A percentile compares a stretch with the other conserved stretches of the same genome.
Conservation (phyloP, 257 asterid genomes). For the Fraxinus anomala region DNA sequence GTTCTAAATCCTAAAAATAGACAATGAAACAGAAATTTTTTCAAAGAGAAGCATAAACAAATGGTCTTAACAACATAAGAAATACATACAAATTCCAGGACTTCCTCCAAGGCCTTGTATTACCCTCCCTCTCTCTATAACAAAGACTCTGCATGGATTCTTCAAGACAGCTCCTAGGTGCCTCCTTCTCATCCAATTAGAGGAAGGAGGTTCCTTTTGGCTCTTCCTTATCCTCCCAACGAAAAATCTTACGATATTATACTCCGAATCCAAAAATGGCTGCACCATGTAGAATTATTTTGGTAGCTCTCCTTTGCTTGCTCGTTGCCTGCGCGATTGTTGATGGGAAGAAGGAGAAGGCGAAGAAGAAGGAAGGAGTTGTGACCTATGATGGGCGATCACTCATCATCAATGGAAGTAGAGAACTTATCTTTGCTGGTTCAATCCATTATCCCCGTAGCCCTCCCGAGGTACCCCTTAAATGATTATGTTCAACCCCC, state of each 20-base stretch:
- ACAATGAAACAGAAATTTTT: slow-evolving; percentile 4
- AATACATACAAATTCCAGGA: slow-evolving; percentile 21
- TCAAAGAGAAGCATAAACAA: slow-evolving; percentile 10
- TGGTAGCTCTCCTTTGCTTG: slow-evolving; percentile 28
- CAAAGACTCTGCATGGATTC: slow-evolving; percentile 30
- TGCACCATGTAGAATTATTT: slow-evolving; percentile 1
- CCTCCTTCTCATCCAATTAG: slow-evolving; percentile 18
- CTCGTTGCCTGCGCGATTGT: slow-evolving; percentile 23
- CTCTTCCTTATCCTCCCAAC: not conserved
- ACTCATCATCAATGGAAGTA: slow-evolving; percentile 61
- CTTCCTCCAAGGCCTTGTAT: slow-evolving; percentile 34
- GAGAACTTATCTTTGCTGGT: slow-evolving; percentile 80
- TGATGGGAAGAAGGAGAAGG: slow-evolving; percentile 3
- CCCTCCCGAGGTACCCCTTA: slow-evolving; percentile 62
- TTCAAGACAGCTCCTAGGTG: slow-evolving; percentile 34
- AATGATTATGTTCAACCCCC: not conserved
- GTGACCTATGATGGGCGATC: slow-evolving; percentile 70
- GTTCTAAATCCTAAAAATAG: slow-evolving; percentile 27
- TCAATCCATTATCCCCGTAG: slow-evolving; percentile 88
- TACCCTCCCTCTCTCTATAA: slow-evolving; percentile 19
- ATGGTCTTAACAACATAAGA: not conserved
- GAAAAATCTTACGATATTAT: not conserved
- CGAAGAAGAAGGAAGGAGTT: not conserved
- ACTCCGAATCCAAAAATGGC: slow-evolving; percentile 24
- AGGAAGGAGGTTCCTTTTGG: slow-evolving; percentile 24